These are phyloP conservation scores for Huntiella decipiens DNA, from an alignment of 2,329 filamentous ascomycete genomes.

Conservation along the genomic window DNA sequence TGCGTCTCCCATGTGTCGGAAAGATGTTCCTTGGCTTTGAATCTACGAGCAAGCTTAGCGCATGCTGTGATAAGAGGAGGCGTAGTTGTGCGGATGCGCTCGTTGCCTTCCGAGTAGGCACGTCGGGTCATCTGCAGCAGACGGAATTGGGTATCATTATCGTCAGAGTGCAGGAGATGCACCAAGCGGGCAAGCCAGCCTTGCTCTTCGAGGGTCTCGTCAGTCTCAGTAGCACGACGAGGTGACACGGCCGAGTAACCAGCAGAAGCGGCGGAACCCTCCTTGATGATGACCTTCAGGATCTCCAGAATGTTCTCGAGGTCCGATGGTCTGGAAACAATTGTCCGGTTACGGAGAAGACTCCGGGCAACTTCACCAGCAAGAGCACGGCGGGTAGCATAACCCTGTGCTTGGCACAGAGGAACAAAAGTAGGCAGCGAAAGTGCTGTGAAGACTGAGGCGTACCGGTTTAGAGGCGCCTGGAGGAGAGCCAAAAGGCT, in stretches of 20 bases:
- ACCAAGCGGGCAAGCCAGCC: slow-evolving; percentile 88
- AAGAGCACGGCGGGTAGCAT: slow-evolving; percentile 75
- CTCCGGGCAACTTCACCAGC: slow-evolving; percentile 73
- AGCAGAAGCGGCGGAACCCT: slow-evolving; percentile 66
- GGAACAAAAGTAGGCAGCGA: slow-evolving; percentile 84
- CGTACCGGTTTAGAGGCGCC: slow-evolving; percentile 73
- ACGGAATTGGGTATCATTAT: slow-evolving; percentile 90
- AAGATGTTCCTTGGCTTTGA: slow-evolving; percentile 79
- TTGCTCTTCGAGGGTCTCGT: slow-evolving; percentile 95
- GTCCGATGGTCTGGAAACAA: slow-evolving; percentile 58
- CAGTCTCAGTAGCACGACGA: slow-evolving; percentile 62
- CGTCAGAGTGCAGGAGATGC: slow-evolving; percentile 62
- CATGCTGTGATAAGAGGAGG: slow-evolving; percentile 79
- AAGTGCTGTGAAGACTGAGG: slow-evolving; percentile 88
- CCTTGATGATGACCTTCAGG: slow-evolving; percentile 78
- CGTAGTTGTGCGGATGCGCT: slow-evolving; percentile 88
- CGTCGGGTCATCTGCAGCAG: slow-evolving; percentile 76
- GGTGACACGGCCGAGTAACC: slow-evolving; percentile 71
- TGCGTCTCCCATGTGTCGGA: slow-evolving; percentile 45
- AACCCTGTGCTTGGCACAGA: slow-evolving; percentile 77
- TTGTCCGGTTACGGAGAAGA: slow-evolving; percentile 65
- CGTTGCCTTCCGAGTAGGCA: slow-evolving; percentile 77
- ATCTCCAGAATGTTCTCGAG: slow-evolving; percentile 79
- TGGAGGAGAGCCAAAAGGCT: slow-evolving; percentile 80
- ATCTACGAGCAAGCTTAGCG: slow-evolving; percentile 71